phyloP scores from a whole-genome alignment of 192 early-diverging fungal species.

The Geranomyces michiganensis region DNA sequence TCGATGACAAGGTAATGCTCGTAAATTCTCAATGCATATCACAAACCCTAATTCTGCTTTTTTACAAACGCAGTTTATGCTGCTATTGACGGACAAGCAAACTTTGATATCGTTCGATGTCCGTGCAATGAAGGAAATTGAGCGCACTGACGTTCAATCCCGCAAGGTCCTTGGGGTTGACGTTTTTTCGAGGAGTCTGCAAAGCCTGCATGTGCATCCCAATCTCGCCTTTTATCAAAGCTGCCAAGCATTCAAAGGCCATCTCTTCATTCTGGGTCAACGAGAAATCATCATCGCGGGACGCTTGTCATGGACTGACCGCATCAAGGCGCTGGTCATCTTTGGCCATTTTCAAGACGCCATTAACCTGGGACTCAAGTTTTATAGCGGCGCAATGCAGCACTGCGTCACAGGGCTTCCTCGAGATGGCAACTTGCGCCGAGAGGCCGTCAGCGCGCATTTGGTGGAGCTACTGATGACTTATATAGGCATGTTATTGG shows the following conservation, averaged over 20 bases:
- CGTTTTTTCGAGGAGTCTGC: constrained; percentile 24
- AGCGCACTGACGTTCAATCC: constrained; percentile 20
- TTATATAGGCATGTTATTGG: constrained; percentile 44
- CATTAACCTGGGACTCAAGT: constrained; percentile 45
- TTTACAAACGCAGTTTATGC: constrained; percentile 1
- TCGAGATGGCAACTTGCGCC: constrained; percentile 24
- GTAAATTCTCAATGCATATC: no score
- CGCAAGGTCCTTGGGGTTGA: constrained; percentile 28
- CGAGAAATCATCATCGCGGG: constrained; percentile 39
- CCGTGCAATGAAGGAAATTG: constrained; percentile 27
- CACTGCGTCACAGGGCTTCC: constrained; percentile 47
- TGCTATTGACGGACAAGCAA: constrained; percentile 20
- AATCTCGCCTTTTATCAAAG: constrained; percentile 21
- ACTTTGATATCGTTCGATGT: constrained; percentile 37
- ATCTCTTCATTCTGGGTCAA: constrained; percentile 44
- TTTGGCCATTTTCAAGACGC: constrained; percentile 48
- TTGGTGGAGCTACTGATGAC: constrained; percentile 43
- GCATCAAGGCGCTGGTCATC: constrained; percentile 48
- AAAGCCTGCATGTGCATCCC: constrained; percentile 15
- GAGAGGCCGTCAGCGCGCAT: constrained; percentile 36
- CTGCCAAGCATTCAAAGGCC: constrained; percentile 41
- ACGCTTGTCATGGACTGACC: constrained; percentile 47
- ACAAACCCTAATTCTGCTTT: no score
- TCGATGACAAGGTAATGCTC: constrained; percentile 36
- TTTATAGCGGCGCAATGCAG: constrained; percentile 34